Evolutionary conservation across 495 filamentous ascomycete genomes (phyloP), one percentile per base, ranked within the genome.

Genomic region (Daldinia decipiens): DNA sequence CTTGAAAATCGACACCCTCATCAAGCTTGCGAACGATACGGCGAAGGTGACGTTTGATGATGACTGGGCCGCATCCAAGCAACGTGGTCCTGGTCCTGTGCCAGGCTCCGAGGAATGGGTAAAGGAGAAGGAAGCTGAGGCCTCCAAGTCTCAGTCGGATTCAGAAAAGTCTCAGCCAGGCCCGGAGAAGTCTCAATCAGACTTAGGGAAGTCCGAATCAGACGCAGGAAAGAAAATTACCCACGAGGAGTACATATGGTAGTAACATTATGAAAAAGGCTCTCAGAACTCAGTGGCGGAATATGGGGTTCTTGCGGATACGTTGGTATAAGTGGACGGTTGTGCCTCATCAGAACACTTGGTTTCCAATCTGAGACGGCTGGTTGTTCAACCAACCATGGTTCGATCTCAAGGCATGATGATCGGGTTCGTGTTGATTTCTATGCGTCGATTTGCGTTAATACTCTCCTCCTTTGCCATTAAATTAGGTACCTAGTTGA

Each of bases 21-120:
- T 76, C 63, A 32, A 39, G 3, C 31, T 62, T 21, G 26, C 36
- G 8, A 73, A 79, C 43, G 62, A 71, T 26, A 78, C 69, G 12
- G 59, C 70, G 8, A 71, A 71, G 47, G 75, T 80, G 26, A 62
- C 51, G 6, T 59, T 77, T 5, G 59, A 71, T n/a, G 53, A 75
- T 21, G 12, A 67, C 1, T 62, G 65, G 65, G 40, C 31, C 4
- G 34, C 31, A 34, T 39, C 51, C 1, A 68, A 60, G 11, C 34
- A 43, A 12, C 36, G 36, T 17, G 12, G 12, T 29, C 21, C 38
- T 9, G 39, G 9, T 24, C 54, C 3, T 11, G 36, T 34, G 24
- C 38, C 56, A 19, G 36, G 31, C 21, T 38, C 54, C 38, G 36
- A 19, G 17, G 53, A 13, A 12, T 34, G 31, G 53, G 31, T 5